phyloP scores from a whole-genome alignment of 345 rosid genomes.

The Gossypium stocksii region DNA sequence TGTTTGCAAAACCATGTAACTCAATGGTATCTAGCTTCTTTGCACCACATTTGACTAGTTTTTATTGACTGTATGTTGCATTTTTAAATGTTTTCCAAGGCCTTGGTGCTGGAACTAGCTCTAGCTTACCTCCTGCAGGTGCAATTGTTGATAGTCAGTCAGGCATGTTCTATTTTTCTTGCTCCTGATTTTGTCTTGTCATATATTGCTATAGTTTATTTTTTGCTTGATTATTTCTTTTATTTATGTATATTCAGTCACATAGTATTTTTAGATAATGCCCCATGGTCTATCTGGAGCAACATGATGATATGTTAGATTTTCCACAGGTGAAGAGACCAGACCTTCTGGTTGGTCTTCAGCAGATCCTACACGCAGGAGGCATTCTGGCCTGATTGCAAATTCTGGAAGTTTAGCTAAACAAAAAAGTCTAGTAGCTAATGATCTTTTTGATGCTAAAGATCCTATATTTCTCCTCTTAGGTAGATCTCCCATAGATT shows the following conservation, averaged over 20 bases:
- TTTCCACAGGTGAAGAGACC: no score
- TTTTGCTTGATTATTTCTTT: background rate
- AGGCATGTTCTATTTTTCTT: constrained; percentile 37
- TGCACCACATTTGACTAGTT: background rate
- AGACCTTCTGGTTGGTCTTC: no score
- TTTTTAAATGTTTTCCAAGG: constrained; percentile 36
- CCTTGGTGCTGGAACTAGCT: constrained; percentile 72
- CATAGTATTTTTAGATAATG: background rate
- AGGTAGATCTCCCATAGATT: no score
- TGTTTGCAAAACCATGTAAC: background rate
- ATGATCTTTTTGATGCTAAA: no score
- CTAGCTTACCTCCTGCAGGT: constrained; percentile 53
- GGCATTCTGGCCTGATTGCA: no score
- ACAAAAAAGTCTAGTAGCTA: no score
- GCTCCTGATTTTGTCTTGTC: background rate
- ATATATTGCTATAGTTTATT: background rate
- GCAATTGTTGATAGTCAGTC: constrained; percentile 55
- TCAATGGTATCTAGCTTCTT: background rate
- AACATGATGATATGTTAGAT: no score
- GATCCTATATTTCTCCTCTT: no score
- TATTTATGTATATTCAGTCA: background rate
- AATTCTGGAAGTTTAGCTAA: no score
- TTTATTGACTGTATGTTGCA: background rate
- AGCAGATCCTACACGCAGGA: no score
- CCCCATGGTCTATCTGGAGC: background rate